Evolutionary conservation across 305 asterid species (phyloP).

Genomic region (Fraxinus baroniana): DNA sequence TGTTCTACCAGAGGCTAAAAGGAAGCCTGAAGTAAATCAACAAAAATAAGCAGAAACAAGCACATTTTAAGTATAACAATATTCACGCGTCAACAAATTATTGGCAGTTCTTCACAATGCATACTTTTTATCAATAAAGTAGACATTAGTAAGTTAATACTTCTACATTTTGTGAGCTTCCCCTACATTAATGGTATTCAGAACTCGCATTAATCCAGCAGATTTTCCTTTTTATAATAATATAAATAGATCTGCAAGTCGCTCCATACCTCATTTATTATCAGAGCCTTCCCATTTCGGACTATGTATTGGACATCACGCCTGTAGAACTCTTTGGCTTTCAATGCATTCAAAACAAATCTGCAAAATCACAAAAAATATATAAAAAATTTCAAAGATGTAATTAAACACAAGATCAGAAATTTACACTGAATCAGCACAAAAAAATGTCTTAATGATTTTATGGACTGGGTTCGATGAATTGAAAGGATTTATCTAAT

Average conservation of each 20-base stretch:
- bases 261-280: constrained; percentile 80
- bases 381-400: constrained; percentile 20
- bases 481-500: constrained; percentile 16
- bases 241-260: background rate
- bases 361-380: constrained; percentile 38
- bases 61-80: background rate
- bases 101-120: background rate
- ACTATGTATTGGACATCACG: constrained; percentile 95
- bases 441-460: background rate
- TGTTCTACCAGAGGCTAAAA: background rate
- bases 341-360: constrained; percentile 88
- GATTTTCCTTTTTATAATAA: background rate
- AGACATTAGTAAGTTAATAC: background rate
- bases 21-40: background rate
- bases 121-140: background rate
- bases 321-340: constrained; percentile 93
- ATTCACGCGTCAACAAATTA: background rate
- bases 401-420: background rate
- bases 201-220: background rate
- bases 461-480: constrained; percentile 10
- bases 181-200: background rate
- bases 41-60: background rate
- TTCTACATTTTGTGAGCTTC: background rate
- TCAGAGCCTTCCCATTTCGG: constrained; percentile 85
- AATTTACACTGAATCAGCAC: constrained; percentile 16